Evolutionary conservation across 441 rosid genomes (phyloP).

Genomic region (Populus tomentosa): DNA sequence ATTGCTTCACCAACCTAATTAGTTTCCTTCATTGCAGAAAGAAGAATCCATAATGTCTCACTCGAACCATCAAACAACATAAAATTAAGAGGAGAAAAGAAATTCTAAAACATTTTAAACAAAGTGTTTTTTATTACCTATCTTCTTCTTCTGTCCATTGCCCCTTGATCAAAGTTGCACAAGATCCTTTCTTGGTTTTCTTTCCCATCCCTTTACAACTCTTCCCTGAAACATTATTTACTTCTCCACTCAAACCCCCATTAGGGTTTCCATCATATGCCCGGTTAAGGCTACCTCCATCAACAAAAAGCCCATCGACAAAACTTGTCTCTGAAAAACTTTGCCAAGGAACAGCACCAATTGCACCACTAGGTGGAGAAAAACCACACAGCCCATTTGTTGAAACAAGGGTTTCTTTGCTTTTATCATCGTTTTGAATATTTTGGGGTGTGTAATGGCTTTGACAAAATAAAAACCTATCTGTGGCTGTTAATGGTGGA

Average conservation of each 20-base stretch:
- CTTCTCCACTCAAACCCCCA: conserved; percentile 17
- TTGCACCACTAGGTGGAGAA: conserved; percentile 22
- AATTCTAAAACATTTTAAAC: background rate
- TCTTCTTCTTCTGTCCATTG: conserved; percentile 95
- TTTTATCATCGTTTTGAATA: conserved; percentile 20
- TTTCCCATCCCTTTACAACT: conserved; percentile 26
- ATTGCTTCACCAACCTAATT: conserved; percentile 68
- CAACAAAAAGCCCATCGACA: conserved; percentile 27
- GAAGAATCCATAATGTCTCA: conserved; percentile 2
- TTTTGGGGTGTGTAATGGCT: conserved; percentile 21
- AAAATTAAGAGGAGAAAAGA: background rate
- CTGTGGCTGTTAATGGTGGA: conserved; percentile 71
- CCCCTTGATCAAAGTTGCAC: conserved; percentile 65
- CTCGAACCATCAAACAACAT: background rate
- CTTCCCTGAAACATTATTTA: conserved; percentile 13
- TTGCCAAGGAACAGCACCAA: conserved; percentile 18
- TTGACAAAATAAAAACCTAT: conserved; percentile 63
- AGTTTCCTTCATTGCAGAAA: conserved; percentile 45
- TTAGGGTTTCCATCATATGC: conserved; percentile 22
- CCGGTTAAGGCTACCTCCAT: conserved; percentile 27
- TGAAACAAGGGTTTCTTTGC: conserved; percentile 23
- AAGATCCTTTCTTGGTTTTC: conserved; percentile 39
- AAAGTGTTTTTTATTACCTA: conserved; percentile 37
- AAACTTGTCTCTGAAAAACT: conserved; percentile 34
- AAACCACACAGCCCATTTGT: conserved; percentile 21